These are phyloP conservation scores for Microcyclosporella mali DNA, from an alignment of 2,329 filamentous ascomycete species.

Conservation along the genomic window DNA sequence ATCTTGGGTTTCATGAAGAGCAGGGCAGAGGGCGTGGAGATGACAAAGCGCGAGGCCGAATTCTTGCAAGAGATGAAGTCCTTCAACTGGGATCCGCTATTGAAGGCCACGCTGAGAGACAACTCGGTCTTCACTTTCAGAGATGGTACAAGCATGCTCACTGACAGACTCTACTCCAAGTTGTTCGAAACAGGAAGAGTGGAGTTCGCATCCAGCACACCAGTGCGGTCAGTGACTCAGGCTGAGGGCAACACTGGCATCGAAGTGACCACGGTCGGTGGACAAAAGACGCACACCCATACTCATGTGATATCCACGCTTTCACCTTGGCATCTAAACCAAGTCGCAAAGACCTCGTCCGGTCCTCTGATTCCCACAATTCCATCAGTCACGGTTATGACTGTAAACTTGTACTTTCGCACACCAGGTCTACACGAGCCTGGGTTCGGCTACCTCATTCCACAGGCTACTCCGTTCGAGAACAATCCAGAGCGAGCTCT, in stretches of 20 bases:
- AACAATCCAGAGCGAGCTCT: constrained; percentile 78
- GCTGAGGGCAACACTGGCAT: constrained; percentile 22
- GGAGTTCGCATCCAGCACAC: constrained; percentile 34
- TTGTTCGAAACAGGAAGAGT: constrained; percentile 36
- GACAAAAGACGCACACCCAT: constrained; percentile 25
- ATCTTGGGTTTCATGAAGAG: constrained; percentile 26
- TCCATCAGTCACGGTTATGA: constrained; percentile 66
- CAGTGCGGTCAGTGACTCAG: constrained; percentile 43
- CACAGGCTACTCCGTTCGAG: constrained; percentile 60
- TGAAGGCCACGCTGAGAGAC: constrained; percentile 29
- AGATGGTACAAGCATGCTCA: constrained; percentile 38
- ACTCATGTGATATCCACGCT: constrained; percentile 62
- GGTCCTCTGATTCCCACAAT: constrained; percentile 56
- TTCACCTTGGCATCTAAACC: constrained; percentile 34
- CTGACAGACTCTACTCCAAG: constrained; percentile 31
- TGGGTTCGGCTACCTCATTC: constrained; percentile 91
- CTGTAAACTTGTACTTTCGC: constrained; percentile 82
- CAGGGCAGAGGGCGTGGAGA: constrained; percentile 29
- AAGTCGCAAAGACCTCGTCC: constrained; percentile 7
- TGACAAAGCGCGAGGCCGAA: constrained; percentile 31
- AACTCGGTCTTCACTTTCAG: constrained; percentile 41
- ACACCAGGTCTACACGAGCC: constrained; percentile 57
- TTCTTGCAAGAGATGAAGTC: constrained; percentile 29
- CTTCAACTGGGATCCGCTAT: constrained; percentile 30
- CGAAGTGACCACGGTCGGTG: constrained; percentile 29